phyloP scores from a whole-genome alignment of 495 filamentous ascomycete genomes.

The Aspergillus taichungensis region DNA sequence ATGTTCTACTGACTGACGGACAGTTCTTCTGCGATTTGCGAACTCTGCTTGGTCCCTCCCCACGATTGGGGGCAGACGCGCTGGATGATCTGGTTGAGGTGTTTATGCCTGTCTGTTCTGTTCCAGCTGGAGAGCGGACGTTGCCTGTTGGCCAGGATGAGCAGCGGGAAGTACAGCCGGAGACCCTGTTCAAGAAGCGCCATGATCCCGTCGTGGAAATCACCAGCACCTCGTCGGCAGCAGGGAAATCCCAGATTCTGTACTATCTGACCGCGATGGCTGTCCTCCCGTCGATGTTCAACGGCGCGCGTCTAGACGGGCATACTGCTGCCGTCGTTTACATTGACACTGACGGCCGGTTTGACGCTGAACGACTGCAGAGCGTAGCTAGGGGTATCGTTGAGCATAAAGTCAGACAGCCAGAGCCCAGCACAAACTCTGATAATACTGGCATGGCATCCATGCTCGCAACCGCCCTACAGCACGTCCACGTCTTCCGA shows the following conservation, averaged over 20 bases:
- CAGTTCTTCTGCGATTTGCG: slow-evolving; percentile 43
- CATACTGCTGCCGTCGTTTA: slow-evolving; percentile 53
- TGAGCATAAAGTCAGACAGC: slow-evolving; percentile 1
- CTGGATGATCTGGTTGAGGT: slow-evolving; percentile 43
- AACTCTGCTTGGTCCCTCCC: neutral
- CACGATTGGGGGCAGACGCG: slow-evolving; percentile 31
- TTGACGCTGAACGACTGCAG: slow-evolving; percentile 51
- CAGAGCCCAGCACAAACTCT: neutral
- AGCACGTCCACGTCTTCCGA: slow-evolving; percentile 47
- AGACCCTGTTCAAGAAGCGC: slow-evolving; percentile 11
- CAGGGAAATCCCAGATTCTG: slow-evolving; percentile 59
- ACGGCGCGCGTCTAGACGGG: slow-evolving; percentile 30
- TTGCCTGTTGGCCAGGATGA: slow-evolving; percentile 1
- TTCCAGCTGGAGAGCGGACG: neutral
- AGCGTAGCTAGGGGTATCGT: slow-evolving; percentile 26
- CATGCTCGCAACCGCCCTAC: slow-evolving; percentile 26
- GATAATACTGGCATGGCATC: slow-evolving; percentile 11
- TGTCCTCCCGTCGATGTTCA: slow-evolving; percentile 41
- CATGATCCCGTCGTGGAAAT: slow-evolving; percentile 47
- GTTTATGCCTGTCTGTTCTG: slow-evolving; percentile 22
- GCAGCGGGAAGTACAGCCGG: slow-evolving; percentile 1
- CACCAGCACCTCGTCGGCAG: slow-evolving; percentile 41
- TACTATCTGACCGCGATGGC: slow-evolving; percentile 56
- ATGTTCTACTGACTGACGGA: neutral
- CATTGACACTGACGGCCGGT: slow-evolving; percentile 61